Evolutionary conservation across 192 early-diverging fungal genomes (phyloP), one percentile per base, ranked within the genome.

Genomic region (Martensiomyces pterosporus): DNA sequence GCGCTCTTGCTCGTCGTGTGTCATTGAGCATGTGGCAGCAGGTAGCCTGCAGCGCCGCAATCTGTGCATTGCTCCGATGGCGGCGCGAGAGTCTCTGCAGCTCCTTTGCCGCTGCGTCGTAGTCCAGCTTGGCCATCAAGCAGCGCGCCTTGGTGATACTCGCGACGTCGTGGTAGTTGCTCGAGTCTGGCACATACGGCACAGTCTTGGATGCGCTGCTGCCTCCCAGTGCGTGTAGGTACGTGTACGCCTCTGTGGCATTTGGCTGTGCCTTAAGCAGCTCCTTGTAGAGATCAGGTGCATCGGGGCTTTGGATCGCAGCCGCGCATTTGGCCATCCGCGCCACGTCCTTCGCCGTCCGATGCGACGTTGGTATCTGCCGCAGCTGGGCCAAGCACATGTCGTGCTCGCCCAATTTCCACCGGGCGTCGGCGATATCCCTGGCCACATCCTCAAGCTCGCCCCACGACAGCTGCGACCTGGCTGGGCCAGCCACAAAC

Each of bases 381-480:
- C 64, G 63, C 34, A 75, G 52, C 41, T 75, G 71, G 24, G 64
- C 64, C 47, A 67, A 33, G 32, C 71, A 75, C 55, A 67, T 27
- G 36, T 75, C 71, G 39, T 46, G 39, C 22, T 75, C 71, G 18
- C 46, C 46, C 32, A 75, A 43, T 32, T 35, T 26, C 63, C 64
- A 75, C 12, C 71, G 63, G 23, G 51, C 27, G 22, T 44, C 39
- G 12, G 71, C 59, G 22, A 75, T 75, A 24, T 56, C 59, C 10
- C 71, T 53, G 2, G 64, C 71, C 21, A 62, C 36, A 2, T 37
- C 51, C 23, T 66, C 69, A 21, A 72, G 37, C 33, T 64, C 57
- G 3, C 41, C 52, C 9, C 53, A 14, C 1, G 29, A 19, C 3
- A 72, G 50, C 15, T 65, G 61, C 1, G 47, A 21, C 12, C 69